A percentile compares a stretch with the other conserved stretches of the same genome.
Conservation (phyloP, 768 basidiomycete species). For the Psilocybe sp. region DNA sequence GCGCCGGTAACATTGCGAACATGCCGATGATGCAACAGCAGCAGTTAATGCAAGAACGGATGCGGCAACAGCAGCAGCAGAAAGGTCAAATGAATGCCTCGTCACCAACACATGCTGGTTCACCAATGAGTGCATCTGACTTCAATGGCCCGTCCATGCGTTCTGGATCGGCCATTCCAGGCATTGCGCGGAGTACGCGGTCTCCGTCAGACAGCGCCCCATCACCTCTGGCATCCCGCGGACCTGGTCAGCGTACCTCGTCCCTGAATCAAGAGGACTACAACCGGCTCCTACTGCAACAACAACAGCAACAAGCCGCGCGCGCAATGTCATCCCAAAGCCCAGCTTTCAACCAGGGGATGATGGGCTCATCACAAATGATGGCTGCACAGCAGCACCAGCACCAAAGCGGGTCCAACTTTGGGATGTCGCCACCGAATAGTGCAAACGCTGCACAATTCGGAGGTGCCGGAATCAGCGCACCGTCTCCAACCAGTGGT, state of each 20-base stretch:
- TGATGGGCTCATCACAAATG: constrained; percentile 20
- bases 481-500: constrained; percentile 30
- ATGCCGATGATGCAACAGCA: constrained; percentile 32
- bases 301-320: constrained; percentile 36
- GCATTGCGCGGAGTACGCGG: constrained; percentile 71
- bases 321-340: constrained; percentile 33
- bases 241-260: constrained; percentile 25
- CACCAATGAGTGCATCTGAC: constrained; percentile 40
- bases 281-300: constrained; percentile 51
- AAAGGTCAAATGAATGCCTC: constrained; percentile 22
- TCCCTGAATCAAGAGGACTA: constrained; percentile 52
- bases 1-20: constrained; percentile 18
- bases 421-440: constrained; percentile 43
- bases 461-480: constrained; percentile 22
- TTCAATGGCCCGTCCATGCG: constrained; percentile 18
- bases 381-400: constrained; percentile 24
- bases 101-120: constrained; percentile 41
- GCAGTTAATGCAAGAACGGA: constrained; percentile 31
- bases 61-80: constrained; percentile 34
- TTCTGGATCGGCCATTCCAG: constrained; percentile 49
- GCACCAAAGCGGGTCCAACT: constrained; percentile 26
- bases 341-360: constrained; percentile 35
- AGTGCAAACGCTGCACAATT: constrained; percentile 27
- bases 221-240: constrained; percentile 49
- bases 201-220: constrained; percentile 68